A percentile compares a stretch with the other conserved stretches of the same genome.
phyloP scores from a whole-genome alignment of 441 rosid species.

The Erodium trifolium region DNA sequence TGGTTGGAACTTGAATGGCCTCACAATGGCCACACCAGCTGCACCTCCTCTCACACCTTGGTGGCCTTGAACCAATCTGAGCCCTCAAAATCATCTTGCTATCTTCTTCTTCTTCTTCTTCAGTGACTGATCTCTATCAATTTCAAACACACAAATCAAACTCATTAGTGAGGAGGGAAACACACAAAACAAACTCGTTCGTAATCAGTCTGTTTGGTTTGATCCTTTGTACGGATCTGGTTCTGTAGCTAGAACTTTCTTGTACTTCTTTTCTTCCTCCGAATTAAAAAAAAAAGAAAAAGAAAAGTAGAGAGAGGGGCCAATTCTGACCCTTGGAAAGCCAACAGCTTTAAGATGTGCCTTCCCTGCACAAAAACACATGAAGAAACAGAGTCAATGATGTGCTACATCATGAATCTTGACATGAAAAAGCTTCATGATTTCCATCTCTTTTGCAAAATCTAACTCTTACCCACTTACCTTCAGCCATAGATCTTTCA shows the following conservation, averaged over 20 bases:
- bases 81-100: constrained; percentile 7
- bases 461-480: constrained; percentile 8
- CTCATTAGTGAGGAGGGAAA: too few species aligned
- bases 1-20: constrained; percentile 23
- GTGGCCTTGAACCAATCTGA: constrained; percentile 22
- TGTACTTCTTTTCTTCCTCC: too few species aligned
- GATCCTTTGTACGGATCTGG: too few species aligned
- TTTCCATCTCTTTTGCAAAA: background rate
- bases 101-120: background rate
- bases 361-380: background rate
- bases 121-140: background rate
- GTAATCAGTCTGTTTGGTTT: too few species aligned
- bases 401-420: background rate
- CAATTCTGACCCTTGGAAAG: background rate
- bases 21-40: constrained; percentile 20
- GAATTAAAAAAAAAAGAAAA: too few species aligned
- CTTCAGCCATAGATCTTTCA: constrained; percentile 6
- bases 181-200: too few species aligned
- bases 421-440: background rate
- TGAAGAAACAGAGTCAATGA: background rate
- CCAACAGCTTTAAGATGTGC: background rate
- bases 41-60: constrained; percentile 22
- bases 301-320: background rate
- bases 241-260: too few species aligned
- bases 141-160: background rate